Evolutionary conservation across 1,284 basidiomycete genomes (phyloP).

Genomic region (Puccinia triticina): DNA sequence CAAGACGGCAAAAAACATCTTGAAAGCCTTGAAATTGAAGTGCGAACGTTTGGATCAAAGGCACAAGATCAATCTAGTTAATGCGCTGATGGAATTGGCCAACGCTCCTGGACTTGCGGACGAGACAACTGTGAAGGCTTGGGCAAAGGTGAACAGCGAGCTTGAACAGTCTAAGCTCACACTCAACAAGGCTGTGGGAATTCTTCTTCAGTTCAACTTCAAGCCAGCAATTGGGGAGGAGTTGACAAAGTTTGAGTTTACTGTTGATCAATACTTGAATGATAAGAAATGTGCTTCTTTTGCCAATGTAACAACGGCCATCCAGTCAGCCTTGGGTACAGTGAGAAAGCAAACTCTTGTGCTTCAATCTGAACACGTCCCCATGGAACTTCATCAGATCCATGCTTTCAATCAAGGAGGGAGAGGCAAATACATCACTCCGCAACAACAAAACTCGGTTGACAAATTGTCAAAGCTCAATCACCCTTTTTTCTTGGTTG

Average conservation of each 20-base stretch:
- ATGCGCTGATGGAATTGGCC: neutral
- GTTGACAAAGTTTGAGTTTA: no score
- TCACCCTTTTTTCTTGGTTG: neutral
- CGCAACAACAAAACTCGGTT: neutral
- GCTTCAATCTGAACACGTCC: no score
- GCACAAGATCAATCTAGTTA: neutral
- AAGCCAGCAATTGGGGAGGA: neutral
- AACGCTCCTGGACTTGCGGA: neutral
- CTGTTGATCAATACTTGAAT: neutral
- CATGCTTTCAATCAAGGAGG: neutral
- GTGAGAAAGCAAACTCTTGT: neutral
- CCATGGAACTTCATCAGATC: neutral
- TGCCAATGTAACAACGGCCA: neutral
- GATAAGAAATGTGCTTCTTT: neutral
- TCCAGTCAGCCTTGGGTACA: neutral
- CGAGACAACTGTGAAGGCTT: neutral
- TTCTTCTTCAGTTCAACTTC: neutral
- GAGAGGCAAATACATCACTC: neutral
- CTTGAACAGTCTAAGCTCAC: neutral
- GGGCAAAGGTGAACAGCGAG: neutral
- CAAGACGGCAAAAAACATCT: no score
- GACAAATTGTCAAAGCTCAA: neutral
- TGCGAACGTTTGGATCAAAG: neutral
- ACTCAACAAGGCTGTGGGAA: neutral
- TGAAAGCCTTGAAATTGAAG: neutral